Evolutionary conservation across 2,329 filamentous ascomycete species (phyloP).

Genomic region (Knufia fluminis): DNA sequence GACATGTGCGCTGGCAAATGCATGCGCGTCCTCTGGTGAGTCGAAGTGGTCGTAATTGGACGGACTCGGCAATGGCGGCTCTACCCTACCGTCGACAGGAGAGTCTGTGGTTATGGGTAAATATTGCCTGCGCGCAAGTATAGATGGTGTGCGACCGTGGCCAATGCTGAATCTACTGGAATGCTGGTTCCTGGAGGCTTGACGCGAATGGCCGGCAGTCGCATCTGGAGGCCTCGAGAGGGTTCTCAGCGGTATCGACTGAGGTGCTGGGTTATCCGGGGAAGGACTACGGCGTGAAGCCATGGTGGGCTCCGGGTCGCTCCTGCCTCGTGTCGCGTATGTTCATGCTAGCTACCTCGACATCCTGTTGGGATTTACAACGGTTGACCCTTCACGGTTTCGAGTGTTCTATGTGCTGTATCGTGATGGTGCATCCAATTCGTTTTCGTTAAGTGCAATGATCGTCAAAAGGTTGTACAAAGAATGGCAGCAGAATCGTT

Average conservation of each 20-base stretch:
- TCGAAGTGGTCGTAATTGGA: slow-evolving; percentile 25
- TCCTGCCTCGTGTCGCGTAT: slow-evolving; percentile 1
- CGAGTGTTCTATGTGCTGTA: not conserved
- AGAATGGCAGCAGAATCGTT: not conserved
- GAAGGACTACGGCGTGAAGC: slow-evolving; percentile 21
- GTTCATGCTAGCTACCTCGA: not conserved
- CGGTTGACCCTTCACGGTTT: not conserved
- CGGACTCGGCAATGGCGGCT: not conserved
- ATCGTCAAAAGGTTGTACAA: no score
- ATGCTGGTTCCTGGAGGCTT: slow-evolving; percentile 19
- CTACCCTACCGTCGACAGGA: not conserved
- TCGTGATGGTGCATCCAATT: not conserved
- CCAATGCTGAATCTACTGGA: slow-evolving; percentile 37
- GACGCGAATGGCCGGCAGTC: slow-evolving; percentile 24
- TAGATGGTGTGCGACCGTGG: slow-evolving; percentile 31
- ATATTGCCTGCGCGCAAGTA: slow-evolving; percentile 19
- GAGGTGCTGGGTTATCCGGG: slow-evolving; percentile 20
- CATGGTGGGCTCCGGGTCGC: slow-evolving; percentile 12
- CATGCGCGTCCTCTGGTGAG: slow-evolving; percentile 30
- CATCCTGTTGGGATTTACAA: not conserved
- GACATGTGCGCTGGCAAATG: slow-evolving; percentile 36
- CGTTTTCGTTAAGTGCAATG: no score
- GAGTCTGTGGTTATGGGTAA: slow-evolving; percentile 14
- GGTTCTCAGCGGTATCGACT: slow-evolving; percentile 64
- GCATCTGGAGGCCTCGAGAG: slow-evolving; percentile 37